Conservation (phyloP, 2,329 filamentous ascomycete species). For the Boeremia exigua region DNA sequence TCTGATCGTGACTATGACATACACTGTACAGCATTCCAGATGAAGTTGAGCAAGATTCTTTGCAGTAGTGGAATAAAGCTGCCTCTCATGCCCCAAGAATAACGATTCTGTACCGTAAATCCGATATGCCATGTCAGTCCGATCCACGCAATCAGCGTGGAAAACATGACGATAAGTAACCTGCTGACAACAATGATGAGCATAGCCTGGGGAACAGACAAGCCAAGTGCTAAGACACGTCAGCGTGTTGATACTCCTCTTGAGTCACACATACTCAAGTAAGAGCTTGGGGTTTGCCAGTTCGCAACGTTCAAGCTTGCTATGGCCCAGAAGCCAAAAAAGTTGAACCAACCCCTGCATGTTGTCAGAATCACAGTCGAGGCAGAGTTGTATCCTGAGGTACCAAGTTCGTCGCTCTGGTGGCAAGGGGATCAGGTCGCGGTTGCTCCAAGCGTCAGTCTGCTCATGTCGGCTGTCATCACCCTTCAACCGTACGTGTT, state of each 20-base stretch:
- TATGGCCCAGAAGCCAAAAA: slow-evolving; percentile 53
- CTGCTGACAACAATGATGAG: slow-evolving; percentile 55
- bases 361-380: not conserved
- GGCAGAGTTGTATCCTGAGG: not conserved
- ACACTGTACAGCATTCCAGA: slow-evolving; percentile 59
- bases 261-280: slow-evolving; percentile 42
- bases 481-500: slow-evolving; percentile 47
- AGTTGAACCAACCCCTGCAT: slow-evolving; percentile 45
- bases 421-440: slow-evolving; percentile 48
- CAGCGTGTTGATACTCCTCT: not conserved
- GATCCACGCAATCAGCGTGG: slow-evolving; percentile 55
- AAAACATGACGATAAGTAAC: slow-evolving; percentile 52
- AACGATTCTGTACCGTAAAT: slow-evolving; percentile 58
- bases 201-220: slow-evolving; percentile 58
- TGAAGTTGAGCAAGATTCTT: slow-evolving; percentile 58
- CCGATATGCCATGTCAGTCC: slow-evolving; percentile 60
- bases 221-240: slow-evolving; percentile 46
- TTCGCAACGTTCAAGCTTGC: slow-evolving; percentile 52
- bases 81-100: slow-evolving; percentile 57
- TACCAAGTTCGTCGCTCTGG: slow-evolving; percentile 50
- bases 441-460: slow-evolving; percentile 52
- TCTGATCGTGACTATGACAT: slow-evolving; percentile 22
- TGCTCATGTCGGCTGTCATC: slow-evolving; percentile 54
- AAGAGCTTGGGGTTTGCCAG: slow-evolving; percentile 58
- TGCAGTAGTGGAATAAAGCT: slow-evolving; percentile 58